phyloP scores from a whole-genome alignment of 768 basidiomycete species.

The Leccinum pellstonianum region DNA sequence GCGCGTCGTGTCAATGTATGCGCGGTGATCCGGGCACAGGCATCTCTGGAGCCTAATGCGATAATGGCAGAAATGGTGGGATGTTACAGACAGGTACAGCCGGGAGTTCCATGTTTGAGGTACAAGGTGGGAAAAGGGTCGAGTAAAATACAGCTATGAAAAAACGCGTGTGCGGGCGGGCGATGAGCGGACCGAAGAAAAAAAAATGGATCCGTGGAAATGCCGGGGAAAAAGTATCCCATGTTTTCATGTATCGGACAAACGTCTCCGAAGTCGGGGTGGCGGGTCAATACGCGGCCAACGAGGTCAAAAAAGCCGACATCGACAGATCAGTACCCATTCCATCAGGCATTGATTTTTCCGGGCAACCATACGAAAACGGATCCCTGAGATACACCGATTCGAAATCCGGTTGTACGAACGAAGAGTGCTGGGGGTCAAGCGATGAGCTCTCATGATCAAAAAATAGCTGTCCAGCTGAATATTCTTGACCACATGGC shows the following conservation, averaged over 20 bases:
- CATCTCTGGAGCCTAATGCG: neutral
- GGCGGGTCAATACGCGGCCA: slow-evolving; percentile 29
- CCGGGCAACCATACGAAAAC: slow-evolving; percentile 26
- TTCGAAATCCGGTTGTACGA: slow-evolving; percentile 22
- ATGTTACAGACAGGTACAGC: slow-evolving; percentile 31
- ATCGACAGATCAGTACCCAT: slow-evolving; percentile 30
- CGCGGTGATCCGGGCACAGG: slow-evolving; percentile 4
- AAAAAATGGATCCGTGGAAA: neutral
- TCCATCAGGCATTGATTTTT: slow-evolving; percentile 19
- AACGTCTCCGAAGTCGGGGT: neutral
- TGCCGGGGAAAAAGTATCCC: slow-evolving; percentile 5
- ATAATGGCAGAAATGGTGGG: neutral
- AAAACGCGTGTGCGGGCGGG: slow-evolving; percentile 3
- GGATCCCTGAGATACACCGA: slow-evolving; percentile 23
- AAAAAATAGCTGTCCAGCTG: slow-evolving; percentile 22
- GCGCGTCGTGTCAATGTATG: slow-evolving; percentile 2
- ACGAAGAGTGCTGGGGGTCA: slow-evolving; percentile 12
- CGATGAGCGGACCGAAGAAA: slow-evolving; percentile 3
- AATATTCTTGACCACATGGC: slow-evolving; percentile 20
- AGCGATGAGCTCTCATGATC: slow-evolving; percentile 10
- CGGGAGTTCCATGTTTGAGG: slow-evolving; percentile 15
- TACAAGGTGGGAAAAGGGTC: slow-evolving; percentile 6
- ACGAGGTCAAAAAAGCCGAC: slow-evolving; percentile 33
- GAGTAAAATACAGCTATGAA: slow-evolving; percentile 29
- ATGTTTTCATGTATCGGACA: neutral